A percentile compares a stretch with the other conserved stretches of the same genome.
phyloP scores from a whole-genome alignment of 192 early-diverging fungal species.

The Linnemannia hyalina region DNA sequence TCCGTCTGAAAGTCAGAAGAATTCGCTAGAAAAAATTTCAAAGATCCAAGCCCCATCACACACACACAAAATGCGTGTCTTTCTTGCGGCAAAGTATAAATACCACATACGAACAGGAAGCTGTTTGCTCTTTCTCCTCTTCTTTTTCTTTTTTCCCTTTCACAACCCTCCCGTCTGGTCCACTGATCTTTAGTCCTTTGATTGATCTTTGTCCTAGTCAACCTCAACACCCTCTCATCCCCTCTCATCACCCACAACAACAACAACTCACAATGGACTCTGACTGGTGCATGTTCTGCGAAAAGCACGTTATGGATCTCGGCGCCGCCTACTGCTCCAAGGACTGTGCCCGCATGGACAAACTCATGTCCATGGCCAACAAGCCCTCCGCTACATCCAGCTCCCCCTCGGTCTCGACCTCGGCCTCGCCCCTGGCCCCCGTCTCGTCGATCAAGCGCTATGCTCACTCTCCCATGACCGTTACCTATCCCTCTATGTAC shows the following conservation, averaged over 20 bases:
- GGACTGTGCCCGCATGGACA: conserved; percentile 53
- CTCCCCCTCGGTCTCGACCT: conserved; percentile 6
- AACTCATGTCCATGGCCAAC: conserved; percentile 42
- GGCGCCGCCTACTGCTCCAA: conserved; percentile 55
- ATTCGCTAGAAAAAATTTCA: neutral
- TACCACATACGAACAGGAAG: neutral
- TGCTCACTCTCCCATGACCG: conserved; percentile 46
- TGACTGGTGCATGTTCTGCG: conserved; percentile 58
- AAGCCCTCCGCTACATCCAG: conserved; percentile 14
- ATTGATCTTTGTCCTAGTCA: conserved; percentile 45
- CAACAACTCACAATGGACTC: conserved; percentile 43
- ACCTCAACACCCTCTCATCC: neutral
- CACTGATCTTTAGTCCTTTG: conserved; percentile 48
- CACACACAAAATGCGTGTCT: neutral
- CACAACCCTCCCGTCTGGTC: conserved; percentile 6
- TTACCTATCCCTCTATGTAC: conserved; percentile 49
- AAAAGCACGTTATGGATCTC: conserved; percentile 56
- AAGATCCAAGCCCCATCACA: neutral
- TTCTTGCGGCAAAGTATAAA: neutral
- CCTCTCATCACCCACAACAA: neutral
- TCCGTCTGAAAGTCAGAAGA: neutral
- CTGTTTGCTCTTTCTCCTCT: conserved; percentile 54
- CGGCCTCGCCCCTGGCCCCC: conserved; percentile 6
- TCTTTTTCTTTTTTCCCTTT: conserved; percentile 33
- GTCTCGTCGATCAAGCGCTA: conserved; percentile 36